Evolutionary conservation across 495 filamentous ascomycete species (phyloP).

Genomic region (Aspergillus steynii): DNA sequence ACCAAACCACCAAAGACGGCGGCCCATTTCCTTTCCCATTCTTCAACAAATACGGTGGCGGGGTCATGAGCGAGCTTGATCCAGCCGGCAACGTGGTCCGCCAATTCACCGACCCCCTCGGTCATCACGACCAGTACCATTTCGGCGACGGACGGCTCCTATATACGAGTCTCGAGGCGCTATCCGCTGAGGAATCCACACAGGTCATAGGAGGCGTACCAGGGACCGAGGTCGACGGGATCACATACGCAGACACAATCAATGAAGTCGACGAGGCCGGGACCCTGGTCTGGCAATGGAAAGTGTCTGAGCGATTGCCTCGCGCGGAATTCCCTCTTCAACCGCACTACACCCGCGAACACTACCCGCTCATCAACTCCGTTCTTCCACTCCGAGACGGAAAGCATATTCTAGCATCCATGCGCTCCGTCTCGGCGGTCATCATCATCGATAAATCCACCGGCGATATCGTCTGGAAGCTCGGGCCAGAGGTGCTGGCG

Average conservation of each 20-base stretch:
- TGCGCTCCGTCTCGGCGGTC: constrained; percentile 42
- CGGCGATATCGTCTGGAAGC: constrained; percentile 41
- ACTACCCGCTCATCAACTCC: constrained; percentile 48
- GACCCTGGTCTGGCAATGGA: constrained; percentile 43
- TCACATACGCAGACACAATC: constrained; percentile 46
- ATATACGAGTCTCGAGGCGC: constrained; percentile 44
- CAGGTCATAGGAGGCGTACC: constrained; percentile 42
- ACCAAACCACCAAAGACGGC: constrained; percentile 10
- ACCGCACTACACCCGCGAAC: constrained; percentile 44
- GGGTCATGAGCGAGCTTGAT: constrained; percentile 44
- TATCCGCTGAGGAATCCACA: constrained; percentile 34
- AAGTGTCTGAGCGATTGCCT: constrained; percentile 40
- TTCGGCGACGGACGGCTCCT: constrained; percentile 42
- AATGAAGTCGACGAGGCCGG: constrained; percentile 39
- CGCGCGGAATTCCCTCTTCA: constrained; percentile 35
- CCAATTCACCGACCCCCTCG: constrained; percentile 42
- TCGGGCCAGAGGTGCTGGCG: constrained; percentile 37
- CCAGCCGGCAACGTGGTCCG: constrained; percentile 34
- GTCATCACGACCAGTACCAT: constrained; percentile 50
- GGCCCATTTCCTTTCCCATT: constrained; percentile 43
- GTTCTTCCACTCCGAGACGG: constrained; percentile 37
- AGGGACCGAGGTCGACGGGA: constrained; percentile 36
- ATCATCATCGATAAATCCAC: constrained; percentile 41
- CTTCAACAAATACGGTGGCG: constrained; percentile 49
- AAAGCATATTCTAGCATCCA: constrained; percentile 45